Evolutionary conservation across 2,329 filamentous ascomycete genomes (phyloP), one percentile per base, ranked within the genome.

Genomic region (Cryphonectria radicalis): DNA sequence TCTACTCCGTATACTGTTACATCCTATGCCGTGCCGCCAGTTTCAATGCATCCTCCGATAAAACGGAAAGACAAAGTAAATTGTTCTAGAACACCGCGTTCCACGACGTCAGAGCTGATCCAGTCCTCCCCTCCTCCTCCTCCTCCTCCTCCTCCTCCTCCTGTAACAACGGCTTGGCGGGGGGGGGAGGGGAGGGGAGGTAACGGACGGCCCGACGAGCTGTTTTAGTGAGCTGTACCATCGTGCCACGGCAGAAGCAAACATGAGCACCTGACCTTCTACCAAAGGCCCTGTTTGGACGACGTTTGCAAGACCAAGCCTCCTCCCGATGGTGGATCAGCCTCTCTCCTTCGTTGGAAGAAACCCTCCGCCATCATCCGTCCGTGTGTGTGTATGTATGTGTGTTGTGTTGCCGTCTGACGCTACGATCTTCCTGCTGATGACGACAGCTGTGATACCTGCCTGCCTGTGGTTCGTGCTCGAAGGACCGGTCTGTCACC

Each of bases 391-490:
- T 22, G 32, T 32, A 3, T 32, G 42, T 43, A 13, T 43, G 42
- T 43, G 42, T 22, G 43, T 50, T 50, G 59, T 62, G 19, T 19
- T 40, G 59, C 59, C 6, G 35, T 62, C 59, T 62, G 59, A 62
- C 59, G 35, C 59, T 35, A 25, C 35, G 59, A 40, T 22, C 32
- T 62, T 62, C 55, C 22, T 62, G 3, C 59, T 32, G 22, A 40
- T 62, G 59, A 62, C 59, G 59, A n/a, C 59, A 62, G 22, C 59
- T 37, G 59, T 62, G 35, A 40, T 40, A 62, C 32, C 32, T n/a
- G 32, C 59, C 55, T 62, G 57, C 25, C 32, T 3, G 59, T 40
- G 59, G 19, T 19, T 62, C 22, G 59, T n/a, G 59, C 35, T 19
- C 17, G 8, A 50, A 8, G 19, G 35, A 32, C 4, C 11, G 57